Conservation (phyloP, 208 protist genomes). For the Trypanosoma vivax region DNA sequence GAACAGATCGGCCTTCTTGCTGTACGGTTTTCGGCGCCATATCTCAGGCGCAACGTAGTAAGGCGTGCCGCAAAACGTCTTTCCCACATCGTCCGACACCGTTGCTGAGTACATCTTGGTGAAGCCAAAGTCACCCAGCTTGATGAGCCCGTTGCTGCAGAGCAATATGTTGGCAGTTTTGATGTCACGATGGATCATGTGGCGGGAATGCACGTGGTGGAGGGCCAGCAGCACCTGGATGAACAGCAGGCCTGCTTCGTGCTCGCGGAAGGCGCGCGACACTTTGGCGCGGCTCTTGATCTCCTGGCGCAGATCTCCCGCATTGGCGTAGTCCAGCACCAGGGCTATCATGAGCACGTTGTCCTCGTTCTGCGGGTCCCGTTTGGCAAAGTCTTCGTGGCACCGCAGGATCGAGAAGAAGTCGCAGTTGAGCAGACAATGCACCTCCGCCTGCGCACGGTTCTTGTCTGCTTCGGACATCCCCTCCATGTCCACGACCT, state of each 20-base stretch:
- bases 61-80: slow-evolving; percentile 82
- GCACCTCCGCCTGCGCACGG: slow-evolving; percentile 24
- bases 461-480: slow-evolving; percentile 15
- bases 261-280: slow-evolving; percentile 31
- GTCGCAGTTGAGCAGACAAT: slow-evolving; percentile 29
- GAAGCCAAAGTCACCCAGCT: slow-evolving; percentile 85
- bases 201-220: slow-evolving; percentile 71
- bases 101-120: slow-evolving; percentile 59
- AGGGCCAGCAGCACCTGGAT: slow-evolving; percentile 73
- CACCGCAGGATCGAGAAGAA: slow-evolving; percentile 47
- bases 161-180: slow-evolving; percentile 85
- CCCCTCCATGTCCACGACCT: slow-evolving; percentile 30
- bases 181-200: slow-evolving; percentile 85
- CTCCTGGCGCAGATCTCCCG: slow-evolving; percentile 53
- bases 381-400: slow-evolving; percentile 24
- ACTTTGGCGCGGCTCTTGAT: slow-evolving; percentile 27
- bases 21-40: slow-evolving; percentile 87
- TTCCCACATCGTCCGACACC: slow-evolving; percentile 42
- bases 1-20: slow-evolving; percentile 92
- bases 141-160: slow-evolving; percentile 68
- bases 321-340: slow-evolving; percentile 71
- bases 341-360: slow-evolving; percentile 40
- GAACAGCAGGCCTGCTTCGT: slow-evolving; percentile 49
- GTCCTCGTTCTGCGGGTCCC: slow-evolving; percentile 11
- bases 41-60: slow-evolving; percentile 93